Base-by-base conservation (phyloP, 306 rosid genomes). In the Vigna reflexopilosa region DNA sequence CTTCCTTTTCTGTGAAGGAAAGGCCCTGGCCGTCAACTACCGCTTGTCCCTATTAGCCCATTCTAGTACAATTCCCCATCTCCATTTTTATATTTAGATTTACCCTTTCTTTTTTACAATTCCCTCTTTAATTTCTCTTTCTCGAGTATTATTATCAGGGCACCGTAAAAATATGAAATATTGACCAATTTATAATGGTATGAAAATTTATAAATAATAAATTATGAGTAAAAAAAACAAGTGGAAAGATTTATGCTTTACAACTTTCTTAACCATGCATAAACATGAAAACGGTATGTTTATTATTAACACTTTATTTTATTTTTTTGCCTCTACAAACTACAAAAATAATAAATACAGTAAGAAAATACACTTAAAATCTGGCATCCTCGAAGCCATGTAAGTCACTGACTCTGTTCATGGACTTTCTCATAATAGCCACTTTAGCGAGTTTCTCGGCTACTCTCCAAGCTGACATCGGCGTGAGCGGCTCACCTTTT, bases 361-460 rank as follows among this genome's bases (percentile, higher is more conserved):
- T 30, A 9, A 16, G 7, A 55, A 72, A 7, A 14, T 26, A 36
- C 71, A 83, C 44, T 86, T 92, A 94, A 82, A 94, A 94, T 88
- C 98, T 83, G 72, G 98, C 98, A 67, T 90, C 88, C 83, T 94
- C 98, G 54, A 94, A 94, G 83, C 98, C 98, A 87, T 94, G 97
- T 64, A 94, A 79, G 51, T 94, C 98, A 80, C 98, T 92, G 76
- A 94, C 98, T 90, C 91, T 87, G 80, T 92, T 94, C 98, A 92
- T 83, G 1, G 97, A 92, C 97, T 94, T 94, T 74, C 91, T 90
- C 95, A 92, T 87, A 9, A 88, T 94, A 17, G 97, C 98, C 17
- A 94, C 97, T 73, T 94, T 92, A 67, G 98, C 98, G 76, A 94
- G 65, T 62, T 88, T 89, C 79, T 92, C 97, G 0, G 98, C 98